These are phyloP conservation scores for Cytospora schulzeri DNA, from an alignment of 2,329 filamentous ascomycete genomes.

Conservation along the genomic window DNA sequence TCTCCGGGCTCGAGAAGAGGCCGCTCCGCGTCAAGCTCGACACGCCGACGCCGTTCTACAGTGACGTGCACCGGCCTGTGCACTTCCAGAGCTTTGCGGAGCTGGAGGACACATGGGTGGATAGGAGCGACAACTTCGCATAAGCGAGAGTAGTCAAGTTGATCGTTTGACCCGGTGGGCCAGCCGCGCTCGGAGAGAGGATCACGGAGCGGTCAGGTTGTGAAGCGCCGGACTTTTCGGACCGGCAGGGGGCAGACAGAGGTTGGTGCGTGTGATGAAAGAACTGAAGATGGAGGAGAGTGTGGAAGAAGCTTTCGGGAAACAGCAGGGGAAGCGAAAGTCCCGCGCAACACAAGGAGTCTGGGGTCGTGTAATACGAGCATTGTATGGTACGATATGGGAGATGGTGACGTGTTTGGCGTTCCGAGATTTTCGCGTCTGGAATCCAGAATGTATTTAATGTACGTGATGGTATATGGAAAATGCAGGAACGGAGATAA, in stretches of 20 bases:
- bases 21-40: constrained; percentile 90
- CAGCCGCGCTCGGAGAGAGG: background rate
- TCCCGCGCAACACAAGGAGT: background rate
- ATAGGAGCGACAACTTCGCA: constrained; percentile 90
- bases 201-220: background rate
- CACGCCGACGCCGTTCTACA: constrained; percentile 87
- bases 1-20: constrained; percentile 87
- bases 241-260: background rate
- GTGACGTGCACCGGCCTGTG: constrained; percentile 84
- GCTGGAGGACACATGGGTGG: constrained; percentile 94
- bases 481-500: background rate
- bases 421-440: background rate
- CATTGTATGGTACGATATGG: constrained; percentile 2
- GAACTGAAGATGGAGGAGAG: background rate
- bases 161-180: background rate
- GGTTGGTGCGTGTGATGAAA: background rate
- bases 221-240: background rate
- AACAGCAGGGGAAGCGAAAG: background rate
- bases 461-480: background rate
- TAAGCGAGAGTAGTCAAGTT: constrained; percentile 46
- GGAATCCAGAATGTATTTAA: background rate
- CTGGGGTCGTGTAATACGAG: background rate
- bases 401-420: background rate
- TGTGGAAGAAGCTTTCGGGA: background rate
- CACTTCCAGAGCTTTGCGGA: constrained; percentile 99